Evolutionary conservation across 495 filamentous ascomycete genomes (phyloP), one percentile per base, ranked within the genome.

Genomic region (Amniculicola lignicola): DNA sequence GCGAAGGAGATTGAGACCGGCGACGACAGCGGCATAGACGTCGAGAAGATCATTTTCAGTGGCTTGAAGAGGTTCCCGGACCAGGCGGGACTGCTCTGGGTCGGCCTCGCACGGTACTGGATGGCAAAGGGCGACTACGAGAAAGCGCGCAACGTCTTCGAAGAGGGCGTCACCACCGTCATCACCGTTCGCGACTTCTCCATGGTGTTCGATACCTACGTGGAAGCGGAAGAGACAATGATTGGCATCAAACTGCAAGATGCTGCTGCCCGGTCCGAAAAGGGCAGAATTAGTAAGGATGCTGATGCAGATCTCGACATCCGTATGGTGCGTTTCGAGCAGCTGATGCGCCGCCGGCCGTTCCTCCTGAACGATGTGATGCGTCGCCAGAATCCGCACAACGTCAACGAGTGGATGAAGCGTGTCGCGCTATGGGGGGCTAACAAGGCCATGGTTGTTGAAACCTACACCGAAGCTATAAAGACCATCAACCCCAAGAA

Each of bases 141-240:
- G 66, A 81, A 80, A 62, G 90, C 93, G 0, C 75, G 93, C 59
- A 93, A 99, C 71, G 78, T 95, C 18, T 96, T 95, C 61, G 94
- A 99, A 72, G 91, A 97, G 72, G 94, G 90, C 39, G 89, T 97
- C 58, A 95, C 88, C 23, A 97, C 93, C 0, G 94, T 96, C 51
- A 96, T 96, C 92, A 99, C 94, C 3, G 90, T 97, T n/a, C 82
- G 94, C 45, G 94, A 99, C 72, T 99, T 99, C 64, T 94, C 92
- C 0, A 79, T 96, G 38, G 83, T 97, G 19, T 99, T 99, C 61
- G 94, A 99, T 68, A 86, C 90, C 0, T 99, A 99, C 66, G 82
- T 85, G 35, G 94, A 99, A 69, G 96, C 96, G 39, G 94, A 99
- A 68, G 94, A 99, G 72, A 91, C 90, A 0, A 87, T 97, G 63